Conservation (phyloP, 768 basidiomycete genomes). For the Psilocybe sp. region DNA sequence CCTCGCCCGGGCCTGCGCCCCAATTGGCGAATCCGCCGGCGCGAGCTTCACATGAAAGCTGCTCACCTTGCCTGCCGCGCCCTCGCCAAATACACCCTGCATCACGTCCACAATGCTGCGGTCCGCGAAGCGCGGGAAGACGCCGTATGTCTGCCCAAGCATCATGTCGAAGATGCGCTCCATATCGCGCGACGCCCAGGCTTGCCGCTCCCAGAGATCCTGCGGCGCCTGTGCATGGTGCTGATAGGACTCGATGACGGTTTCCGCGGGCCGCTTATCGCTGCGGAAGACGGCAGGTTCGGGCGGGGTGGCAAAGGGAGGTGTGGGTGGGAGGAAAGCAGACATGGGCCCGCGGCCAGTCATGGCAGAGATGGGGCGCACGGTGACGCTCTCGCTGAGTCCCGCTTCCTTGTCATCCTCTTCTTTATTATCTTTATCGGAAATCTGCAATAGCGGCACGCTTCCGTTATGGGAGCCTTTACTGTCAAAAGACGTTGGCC, state of each 20-base stretch:
- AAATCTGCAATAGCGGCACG: too few species aligned
- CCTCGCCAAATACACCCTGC: constrained; percentile 48
- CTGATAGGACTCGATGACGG: constrained; percentile 4
- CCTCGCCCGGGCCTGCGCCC: constrained; percentile 3
- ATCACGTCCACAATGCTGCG: constrained; percentile 46
- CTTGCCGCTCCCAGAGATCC: constrained; percentile 37
- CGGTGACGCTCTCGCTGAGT: constrained; percentile 16
- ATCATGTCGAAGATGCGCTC: constrained; percentile 61
- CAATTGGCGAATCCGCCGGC: constrained; percentile 37
- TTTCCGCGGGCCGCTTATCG: constrained; percentile 6
- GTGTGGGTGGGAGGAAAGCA: not conserved
- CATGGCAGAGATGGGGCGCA: constrained; percentile 8
- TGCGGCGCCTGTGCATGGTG: not conserved
- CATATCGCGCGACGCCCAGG: constrained; percentile 38
- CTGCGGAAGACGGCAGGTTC: not conserved
- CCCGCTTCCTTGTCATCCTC: not conserved
- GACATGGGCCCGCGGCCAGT: constrained; percentile 5
- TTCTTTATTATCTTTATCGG: too few species aligned
- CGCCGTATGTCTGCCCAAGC: constrained; percentile 47
- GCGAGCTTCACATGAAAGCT: constrained; percentile 58
- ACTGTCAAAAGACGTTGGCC: constrained; percentile 17
- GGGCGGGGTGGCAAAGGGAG: not conserved
- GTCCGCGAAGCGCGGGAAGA: constrained; percentile 51
- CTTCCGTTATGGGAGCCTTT: constrained; percentile 2
- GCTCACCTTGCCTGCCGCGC: constrained; percentile 38